Conservation (phyloP, 2,329 filamentous ascomycete genomes). For the Chaetomiaceae sp. region DNA sequence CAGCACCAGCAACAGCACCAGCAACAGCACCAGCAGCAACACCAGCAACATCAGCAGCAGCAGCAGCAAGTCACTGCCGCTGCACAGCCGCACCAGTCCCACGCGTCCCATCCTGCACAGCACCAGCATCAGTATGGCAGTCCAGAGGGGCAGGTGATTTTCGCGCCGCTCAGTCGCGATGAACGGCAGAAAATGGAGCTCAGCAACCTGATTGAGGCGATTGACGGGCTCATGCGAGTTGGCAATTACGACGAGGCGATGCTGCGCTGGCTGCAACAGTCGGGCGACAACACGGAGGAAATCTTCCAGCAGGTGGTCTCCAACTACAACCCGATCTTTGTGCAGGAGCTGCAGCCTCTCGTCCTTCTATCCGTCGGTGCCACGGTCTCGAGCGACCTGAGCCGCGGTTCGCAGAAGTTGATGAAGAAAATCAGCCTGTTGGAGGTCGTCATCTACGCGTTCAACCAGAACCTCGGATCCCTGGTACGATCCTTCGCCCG, state of each 20-base stretch:
- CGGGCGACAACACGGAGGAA: constrained; percentile 51
- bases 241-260: constrained; percentile 57
- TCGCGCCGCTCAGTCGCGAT: constrained; percentile 36
- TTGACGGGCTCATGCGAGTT: constrained; percentile 56
- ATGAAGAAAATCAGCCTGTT: constrained; percentile 55
- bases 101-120: constrained; percentile 20
- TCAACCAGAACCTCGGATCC: constrained; percentile 42
- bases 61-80: no score
- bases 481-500: constrained; percentile 43
- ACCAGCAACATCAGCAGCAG: constrained; percentile 20
- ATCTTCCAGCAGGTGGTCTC: constrained; percentile 53
- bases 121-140: constrained; percentile 20
- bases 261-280: constrained; percentile 63
- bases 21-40: constrained; percentile 23
- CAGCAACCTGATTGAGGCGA: constrained; percentile 47
- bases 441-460: constrained; percentile 51
- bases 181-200: constrained; percentile 49
- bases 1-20: constrained; percentile 22
- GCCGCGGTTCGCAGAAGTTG: constrained; percentile 39
- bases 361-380: constrained; percentile 59
- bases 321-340: constrained; percentile 45
- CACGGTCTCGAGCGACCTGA: constrained; percentile 54
- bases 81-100: no score
- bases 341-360: constrained; percentile 53
- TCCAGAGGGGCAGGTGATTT: constrained; percentile 31